Base-by-base conservation (phyloP, 805 yeast genomes). In the Spathaspora girioi region DNA sequence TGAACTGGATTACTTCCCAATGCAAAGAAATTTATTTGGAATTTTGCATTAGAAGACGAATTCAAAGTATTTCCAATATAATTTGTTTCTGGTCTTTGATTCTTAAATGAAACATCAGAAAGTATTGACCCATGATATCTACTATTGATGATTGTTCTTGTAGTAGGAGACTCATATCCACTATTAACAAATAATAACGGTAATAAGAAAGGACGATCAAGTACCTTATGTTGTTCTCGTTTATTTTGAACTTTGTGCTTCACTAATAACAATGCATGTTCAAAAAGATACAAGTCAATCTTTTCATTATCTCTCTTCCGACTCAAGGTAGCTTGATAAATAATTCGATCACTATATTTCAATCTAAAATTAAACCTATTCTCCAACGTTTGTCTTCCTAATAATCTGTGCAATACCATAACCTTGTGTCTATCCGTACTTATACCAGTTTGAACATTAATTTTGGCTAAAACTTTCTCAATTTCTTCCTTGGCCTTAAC, bases 401-500 rank as follows among this genome's bases (percentile, higher is more conserved):
- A 62, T 31, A 73, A 65, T 49, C 77, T 55, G 54, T 74, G 78
- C 64, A 94, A 77, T 47, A 91, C 84, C 74, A 91, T 87, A 54
- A 94, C 79, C 57, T 92, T 89, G 70, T 91, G 90, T 56, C 97
- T 79, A 73, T 93, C 97, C 38, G 94, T 91, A 29, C 96, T 89
- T 59, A 87, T 92, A 70, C 99, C 99, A 41, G 96, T 84, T 59
- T 92, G 97, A 46, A 82, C 78, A 66, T 94, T 90, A 56, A 89
- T 87, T 63, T 87, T 81, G 27, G 78, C 84, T 69, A 94, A 79
- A 54, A 91, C 82, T 55, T 82, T 86, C 54, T 86, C 84, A 38
- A 93, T 79, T 59, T 86, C 82, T 47, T 83, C 89, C 56, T 87
- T 81, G 1, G 96, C 96, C 55, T 82, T 83, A 20, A 80, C 76